Conservation (phyloP, 2,329 filamentous ascomycete genomes). For the Rhynchosporium agropyri region DNA sequence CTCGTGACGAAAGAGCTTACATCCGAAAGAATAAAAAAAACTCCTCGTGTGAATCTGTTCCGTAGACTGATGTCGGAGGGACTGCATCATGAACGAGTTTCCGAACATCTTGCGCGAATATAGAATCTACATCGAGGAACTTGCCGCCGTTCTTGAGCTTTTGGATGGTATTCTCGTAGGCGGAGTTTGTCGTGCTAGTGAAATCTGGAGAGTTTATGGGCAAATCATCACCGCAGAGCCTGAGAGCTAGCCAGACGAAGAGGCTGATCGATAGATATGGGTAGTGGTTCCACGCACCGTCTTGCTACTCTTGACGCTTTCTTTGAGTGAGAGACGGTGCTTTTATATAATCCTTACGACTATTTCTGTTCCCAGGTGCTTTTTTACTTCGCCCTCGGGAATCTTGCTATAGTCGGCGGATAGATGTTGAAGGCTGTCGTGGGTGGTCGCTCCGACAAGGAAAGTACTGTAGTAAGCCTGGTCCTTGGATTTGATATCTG, state of each 20-base stretch:
- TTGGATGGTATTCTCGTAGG: slow-evolving; percentile 24
- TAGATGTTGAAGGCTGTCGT: slow-evolving; percentile 14
- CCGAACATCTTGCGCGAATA: slow-evolving; percentile 46
- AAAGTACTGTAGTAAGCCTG: slow-evolving; percentile 7
- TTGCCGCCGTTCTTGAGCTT: slow-evolving; percentile 23
- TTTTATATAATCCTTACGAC: slow-evolving; percentile 21
- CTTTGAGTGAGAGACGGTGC: neutral
- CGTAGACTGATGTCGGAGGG: slow-evolving; percentile 39
- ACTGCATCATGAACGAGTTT: slow-evolving; percentile 45
- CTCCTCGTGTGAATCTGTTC: slow-evolving; percentile 41
- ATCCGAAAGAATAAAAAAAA: slow-evolving; percentile 43
- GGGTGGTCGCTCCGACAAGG: neutral
- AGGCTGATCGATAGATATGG: slow-evolving; percentile 36
- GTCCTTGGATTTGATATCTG: slow-evolving; percentile 3
- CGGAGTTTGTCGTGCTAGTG: neutral
- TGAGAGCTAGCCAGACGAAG: slow-evolving; percentile 32
- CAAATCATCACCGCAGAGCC: slow-evolving; percentile 16
- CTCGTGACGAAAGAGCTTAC: slow-evolving; percentile 45
- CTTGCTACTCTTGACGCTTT: slow-evolving; percentile 21
- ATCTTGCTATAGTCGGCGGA: slow-evolving; percentile 30
- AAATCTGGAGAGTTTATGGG: slow-evolving; percentile 9
- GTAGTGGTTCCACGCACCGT: slow-evolving; percentile 29
- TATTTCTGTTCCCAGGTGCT: slow-evolving; percentile 18
- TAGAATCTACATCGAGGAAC: slow-evolving; percentile 46
- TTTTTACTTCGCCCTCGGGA: slow-evolving; percentile 22